Conservation (phyloP, 2,329 filamentous ascomycete species). For the Neofusicoccum sp. region DNA sequence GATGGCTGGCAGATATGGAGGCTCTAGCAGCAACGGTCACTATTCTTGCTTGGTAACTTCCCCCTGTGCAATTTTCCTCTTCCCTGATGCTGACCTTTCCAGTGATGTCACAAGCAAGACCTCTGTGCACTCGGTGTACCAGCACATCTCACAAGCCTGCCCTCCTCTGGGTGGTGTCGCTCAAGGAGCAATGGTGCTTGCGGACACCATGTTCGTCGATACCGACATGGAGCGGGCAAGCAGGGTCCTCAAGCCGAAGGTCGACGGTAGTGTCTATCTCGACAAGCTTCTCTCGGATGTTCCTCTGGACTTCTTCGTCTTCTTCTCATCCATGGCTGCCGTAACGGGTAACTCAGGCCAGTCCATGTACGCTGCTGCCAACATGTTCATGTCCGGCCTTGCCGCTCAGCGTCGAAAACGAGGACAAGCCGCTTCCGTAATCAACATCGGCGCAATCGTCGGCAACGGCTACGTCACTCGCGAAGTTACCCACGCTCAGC, state of each 20-base stretch:
- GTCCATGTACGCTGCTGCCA: constrained; percentile 28
- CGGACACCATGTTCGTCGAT: constrained; percentile 25
- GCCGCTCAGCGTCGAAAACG: constrained; percentile 39
- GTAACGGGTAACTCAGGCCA: constrained; percentile 27
- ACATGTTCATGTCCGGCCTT: constrained; percentile 45
- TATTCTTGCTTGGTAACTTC: not conserved
- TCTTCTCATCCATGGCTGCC: constrained; percentile 28
- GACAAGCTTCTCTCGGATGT: constrained; percentile 24
- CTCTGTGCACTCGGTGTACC: not conserved
- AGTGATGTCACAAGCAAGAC: constrained; percentile 21
- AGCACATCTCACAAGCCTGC: constrained; percentile 10
- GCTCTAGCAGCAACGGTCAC: constrained; percentile 16
- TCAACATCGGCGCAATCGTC: constrained; percentile 44
- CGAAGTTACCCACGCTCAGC: not conserved
- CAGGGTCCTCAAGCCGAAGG: constrained; percentile 26
- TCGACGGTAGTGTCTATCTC: constrained; percentile 25
- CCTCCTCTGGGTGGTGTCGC: constrained; percentile 27
- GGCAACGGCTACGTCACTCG: constrained; percentile 47
- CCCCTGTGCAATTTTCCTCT: no score
- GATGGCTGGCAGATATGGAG: constrained; percentile 30
- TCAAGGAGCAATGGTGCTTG: constrained; percentile 29
- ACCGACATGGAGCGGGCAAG: constrained; percentile 16
- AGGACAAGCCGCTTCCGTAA: constrained; percentile 42
- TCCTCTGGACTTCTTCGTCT: constrained; percentile 31
- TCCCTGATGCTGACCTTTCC: not conserved